Conservation (phyloP, 169 alveolate genomes). For the Plasmodium coatneyi region DNA sequence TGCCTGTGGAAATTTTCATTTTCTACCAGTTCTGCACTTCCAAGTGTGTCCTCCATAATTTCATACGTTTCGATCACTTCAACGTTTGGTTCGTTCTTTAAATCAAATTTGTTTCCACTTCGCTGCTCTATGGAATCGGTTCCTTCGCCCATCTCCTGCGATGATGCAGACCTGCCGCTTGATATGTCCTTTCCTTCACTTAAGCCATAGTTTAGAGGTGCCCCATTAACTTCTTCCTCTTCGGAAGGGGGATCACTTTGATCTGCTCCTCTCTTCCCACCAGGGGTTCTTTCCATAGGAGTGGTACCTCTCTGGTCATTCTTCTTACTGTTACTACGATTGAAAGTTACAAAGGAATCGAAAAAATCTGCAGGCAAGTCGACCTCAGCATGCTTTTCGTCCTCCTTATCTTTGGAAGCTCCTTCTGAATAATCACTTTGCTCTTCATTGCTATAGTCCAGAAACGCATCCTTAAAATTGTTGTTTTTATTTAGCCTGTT, state of each 20-base stretch:
- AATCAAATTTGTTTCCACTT: neutral
- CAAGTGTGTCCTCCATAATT: conserved; percentile 19
- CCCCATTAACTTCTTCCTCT: neutral
- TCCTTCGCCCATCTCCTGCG: neutral
- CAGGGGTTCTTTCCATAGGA: neutral
- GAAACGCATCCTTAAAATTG: conserved; percentile 37
- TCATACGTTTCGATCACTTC: conserved; percentile 58
- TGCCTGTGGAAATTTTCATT: conserved; percentile 29
- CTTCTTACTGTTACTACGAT: neutral
- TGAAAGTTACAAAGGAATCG: neutral
- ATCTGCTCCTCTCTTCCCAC: neutral
- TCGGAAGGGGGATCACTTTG: neutral
- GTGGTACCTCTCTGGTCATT: neutral
- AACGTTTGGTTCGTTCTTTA: conserved; percentile 3
- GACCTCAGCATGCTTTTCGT: neutral
- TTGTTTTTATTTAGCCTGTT: conserved; percentile 36
- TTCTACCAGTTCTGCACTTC: neutral
- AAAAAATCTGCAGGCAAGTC: conserved; percentile 38
- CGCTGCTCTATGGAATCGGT: neutral
- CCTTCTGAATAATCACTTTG: conserved; percentile 1
- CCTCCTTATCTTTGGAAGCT: neutral
- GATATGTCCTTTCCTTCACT: neutral
- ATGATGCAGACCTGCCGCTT: neutral
- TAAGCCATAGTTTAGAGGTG: neutral
- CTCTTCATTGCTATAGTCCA: conserved; percentile 21